Base-by-base conservation (phyloP, 2,329 filamentous ascomycete species). In the Verticillium tricorpus region DNA sequence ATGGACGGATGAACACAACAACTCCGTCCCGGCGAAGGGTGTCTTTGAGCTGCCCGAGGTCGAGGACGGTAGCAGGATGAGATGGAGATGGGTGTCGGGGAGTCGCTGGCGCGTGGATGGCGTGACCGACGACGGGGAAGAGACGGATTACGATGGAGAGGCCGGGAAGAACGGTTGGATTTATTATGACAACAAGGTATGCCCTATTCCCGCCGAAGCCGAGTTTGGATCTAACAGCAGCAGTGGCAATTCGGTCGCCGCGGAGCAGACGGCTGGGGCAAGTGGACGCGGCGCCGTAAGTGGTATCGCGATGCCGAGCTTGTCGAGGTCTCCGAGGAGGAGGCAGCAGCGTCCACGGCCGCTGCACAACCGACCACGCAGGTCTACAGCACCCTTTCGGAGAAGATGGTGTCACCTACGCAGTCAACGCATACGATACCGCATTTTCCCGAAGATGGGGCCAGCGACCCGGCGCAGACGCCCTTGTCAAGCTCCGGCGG, bases 291-390 rank as follows among this genome's bases (percentile, higher is more conserved):
- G 15, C 87, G 95, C 25, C 82, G 95, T 65, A 97, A 98, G 77
- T 99, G 95, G 95, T 95, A 92, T 71, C 90, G 95, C 45, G 95
- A 98, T 72, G 95, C 95, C 11, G 95, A 99, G 77, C 85, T 99
- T 3, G 92, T 97, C 37, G 95, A 99, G 71, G 78, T 89, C 70
- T 60, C 67, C 9, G 74, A 72, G n/a, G 5, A 50, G 5, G 64
- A 60, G 5, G 59, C 63, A 19, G 60, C 59, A 56, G 54, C 59
- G 32, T 22, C 60, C 37, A 54, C 59, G 15, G 66, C 39, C 40
- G 58, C 61, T 12, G 40, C 61, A 54, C 63, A 40, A 28, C 63
- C 60, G 34, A 64, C 57, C 59, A 70, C 67, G 1, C 68, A 73
- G 56, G 69, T 68, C 57, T 77, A 77, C 66, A 75, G 69, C 62